Evolutionary conservation across 306 rosid genomes (phyloP), one percentile per base, ranked within the genome.

Genomic region (Casuarina glauca): DNA sequence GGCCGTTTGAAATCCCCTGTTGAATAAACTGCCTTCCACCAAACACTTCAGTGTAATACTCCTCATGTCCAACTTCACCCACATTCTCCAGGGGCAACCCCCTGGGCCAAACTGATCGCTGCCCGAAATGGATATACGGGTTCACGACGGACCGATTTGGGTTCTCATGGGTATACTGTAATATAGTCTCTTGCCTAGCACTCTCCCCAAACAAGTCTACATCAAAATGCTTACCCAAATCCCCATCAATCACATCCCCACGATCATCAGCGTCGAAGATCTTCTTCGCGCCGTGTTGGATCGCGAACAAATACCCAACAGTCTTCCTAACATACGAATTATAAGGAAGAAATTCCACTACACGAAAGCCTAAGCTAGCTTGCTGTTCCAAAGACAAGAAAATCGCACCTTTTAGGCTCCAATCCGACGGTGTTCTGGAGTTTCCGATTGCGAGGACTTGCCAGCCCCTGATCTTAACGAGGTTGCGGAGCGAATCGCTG

Each of bases 81-180:
- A 88, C 99, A 46, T 91, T 93, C 78, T 93, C 99, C 89, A 95
- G 82, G 0, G 99, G 99, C 83, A 95, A 70, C 32, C 99, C 99
- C 78, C 99, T 88, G 41, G 99, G 99, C 99, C 99, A 95, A 68
- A 95, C 97, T 0, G 99, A 93, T 68, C 99, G 86, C 78, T 95
- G 99, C 76, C 99, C 99, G 48, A 95, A 95, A 86, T 95, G 99
- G 54, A 95, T 85, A 78, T 95, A 95, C 0, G 99, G 99, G 78
- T 95, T 95, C 35, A 89, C 90, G 42, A 91, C 84, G 0, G 93
- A 89, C 79, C 97, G 81, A 70, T 95, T 95, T 0, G 96, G 94
- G 74, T 93, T 93, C 39, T 93, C 97, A 80, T 95, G 96, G 77
- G 93, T 95, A 73, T 87, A 93, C 84, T 95, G 99, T 70, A 93